Percentiles rank a stretch among this genome's conserved stretches.
These are phyloP conservation scores for Ailanthus altissimus DNA, from an alignment of 345 rosid genomes.

Conservation along the genomic window DNA sequence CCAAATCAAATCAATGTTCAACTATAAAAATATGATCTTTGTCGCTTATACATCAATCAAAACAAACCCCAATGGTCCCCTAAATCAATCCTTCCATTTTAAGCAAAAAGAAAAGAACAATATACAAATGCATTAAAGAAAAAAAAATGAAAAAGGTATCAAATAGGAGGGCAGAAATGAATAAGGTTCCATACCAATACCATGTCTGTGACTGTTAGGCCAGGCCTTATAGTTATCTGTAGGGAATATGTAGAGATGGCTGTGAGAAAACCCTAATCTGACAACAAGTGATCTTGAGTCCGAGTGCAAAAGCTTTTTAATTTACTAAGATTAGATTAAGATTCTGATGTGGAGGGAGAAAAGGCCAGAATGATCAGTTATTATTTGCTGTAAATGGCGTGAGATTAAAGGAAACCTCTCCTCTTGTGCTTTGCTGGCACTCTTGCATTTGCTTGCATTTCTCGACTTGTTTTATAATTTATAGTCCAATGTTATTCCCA, in stretches of 20 bases:
- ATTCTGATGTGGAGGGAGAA: constrained; percentile 18
- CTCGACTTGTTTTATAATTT: not conserved
- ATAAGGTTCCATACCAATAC: constrained; percentile 38
- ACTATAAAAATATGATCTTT: not conserved
- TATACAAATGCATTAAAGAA: not conserved
- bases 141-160: not conserved
- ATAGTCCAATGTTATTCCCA: not conserved
- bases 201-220: constrained; percentile 7
- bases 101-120: constrained; percentile 6
- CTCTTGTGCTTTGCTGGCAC: constrained; percentile 24
- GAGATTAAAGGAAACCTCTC: constrained; percentile 11
- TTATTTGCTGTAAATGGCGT: constrained; percentile 17
- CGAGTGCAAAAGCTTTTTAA: not conserved
- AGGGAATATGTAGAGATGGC: constrained; percentile 1
- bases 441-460: constrained; percentile 5
- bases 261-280: constrained; percentile 33
- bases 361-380: not conserved
- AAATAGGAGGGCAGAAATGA: constrained; percentile 24
- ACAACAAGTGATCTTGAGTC: constrained; percentile 10
- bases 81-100: not conserved
- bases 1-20: constrained; percentile 29
- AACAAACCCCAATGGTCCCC: not conserved
- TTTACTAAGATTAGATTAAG: constrained; percentile 16
- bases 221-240: not conserved
- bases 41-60: not conserved